Conservation (phyloP, 176 grass and related monocot genomes). For the Raddia distichophylla region DNA sequence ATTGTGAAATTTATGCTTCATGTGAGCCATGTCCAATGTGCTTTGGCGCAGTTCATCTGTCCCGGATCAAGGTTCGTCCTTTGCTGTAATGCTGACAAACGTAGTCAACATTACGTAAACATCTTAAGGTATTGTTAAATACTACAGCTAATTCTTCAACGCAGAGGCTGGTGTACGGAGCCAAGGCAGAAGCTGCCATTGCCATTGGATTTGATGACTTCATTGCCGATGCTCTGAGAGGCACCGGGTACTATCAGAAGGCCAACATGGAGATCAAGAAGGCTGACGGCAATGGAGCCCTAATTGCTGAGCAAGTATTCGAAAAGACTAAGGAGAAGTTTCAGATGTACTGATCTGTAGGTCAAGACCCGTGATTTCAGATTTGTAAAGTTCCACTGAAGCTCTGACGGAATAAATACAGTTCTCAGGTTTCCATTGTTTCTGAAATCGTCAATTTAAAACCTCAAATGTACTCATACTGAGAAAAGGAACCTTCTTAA, state of each 20-base stretch:
- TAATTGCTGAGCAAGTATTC: conserved; percentile 68
- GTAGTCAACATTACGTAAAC: neutral
- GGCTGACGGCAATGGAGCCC: conserved; percentile 7
- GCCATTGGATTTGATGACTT: conserved; percentile 89
- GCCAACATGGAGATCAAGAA: conserved; percentile 61
- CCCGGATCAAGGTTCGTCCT: conserved; percentile 64
- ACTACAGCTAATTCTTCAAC: conserved; percentile 10
- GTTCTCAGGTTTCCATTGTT: neutral
- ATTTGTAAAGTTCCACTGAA: neutral
- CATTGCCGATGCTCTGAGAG: conserved; percentile 80
- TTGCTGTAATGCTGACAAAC: neutral
- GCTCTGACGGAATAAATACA: conserved; percentile 6
- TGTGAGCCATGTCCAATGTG: conserved; percentile 93
- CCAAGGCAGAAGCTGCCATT: conserved; percentile 83
- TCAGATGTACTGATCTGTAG: conserved; percentile 52
- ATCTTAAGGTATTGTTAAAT: neutral
- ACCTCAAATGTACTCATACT: neutral
- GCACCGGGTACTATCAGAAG: conserved; percentile 66
- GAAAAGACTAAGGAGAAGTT: conserved; percentile 69
- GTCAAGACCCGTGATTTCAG: neutral
- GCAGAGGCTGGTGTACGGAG: conserved; percentile 82
- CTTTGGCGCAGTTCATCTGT: conserved; percentile 84
- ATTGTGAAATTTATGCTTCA: conserved; percentile 85
- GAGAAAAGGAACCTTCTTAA: neutral
- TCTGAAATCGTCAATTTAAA: neutral